phyloP scores from a whole-genome alignment of 108 stramenopile species.

The Fragilaria radians region DNA sequence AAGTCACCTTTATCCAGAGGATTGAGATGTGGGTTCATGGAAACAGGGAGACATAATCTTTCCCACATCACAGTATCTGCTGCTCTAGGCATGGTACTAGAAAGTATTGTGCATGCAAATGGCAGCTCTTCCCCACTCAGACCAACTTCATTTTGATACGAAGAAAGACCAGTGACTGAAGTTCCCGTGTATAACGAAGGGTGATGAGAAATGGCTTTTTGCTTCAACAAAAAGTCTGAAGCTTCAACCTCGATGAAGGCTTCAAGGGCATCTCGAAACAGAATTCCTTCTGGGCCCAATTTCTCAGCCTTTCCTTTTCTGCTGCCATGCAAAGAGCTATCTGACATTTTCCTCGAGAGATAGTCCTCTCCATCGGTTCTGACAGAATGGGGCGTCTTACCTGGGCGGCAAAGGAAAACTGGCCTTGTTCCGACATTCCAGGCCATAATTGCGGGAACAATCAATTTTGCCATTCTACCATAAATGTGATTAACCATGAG shows the following conservation, averaged over 20 bases:
- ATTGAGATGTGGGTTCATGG: slow-evolving; percentile 39
- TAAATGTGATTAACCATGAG: slow-evolving; percentile 69
- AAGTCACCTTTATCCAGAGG: slow-evolving; percentile 91
- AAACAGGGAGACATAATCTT: slow-evolving; percentile 18
- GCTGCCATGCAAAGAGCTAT: slow-evolving; percentile 6
- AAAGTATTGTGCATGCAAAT: slow-evolving; percentile 59
- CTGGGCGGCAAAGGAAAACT: slow-evolving; percentile 75
- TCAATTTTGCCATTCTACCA: slow-evolving; percentile 81
- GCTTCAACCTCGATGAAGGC: slow-evolving; percentile 60
- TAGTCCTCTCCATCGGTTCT: slow-evolving; percentile 39
- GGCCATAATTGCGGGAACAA: slow-evolving; percentile 86
- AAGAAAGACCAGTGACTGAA: slow-evolving; percentile 52
- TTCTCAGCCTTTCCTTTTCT: slow-evolving; percentile 47
- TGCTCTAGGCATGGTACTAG: slow-evolving; percentile 82
- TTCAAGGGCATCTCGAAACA: slow-evolving; percentile 63
- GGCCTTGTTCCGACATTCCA: slow-evolving; percentile 89
- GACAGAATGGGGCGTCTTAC: slow-evolving; percentile 60
- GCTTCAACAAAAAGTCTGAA: slow-evolving; percentile 46
- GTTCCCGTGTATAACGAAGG: slow-evolving; percentile 44
- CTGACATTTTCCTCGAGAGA: slow-evolving; percentile 7
- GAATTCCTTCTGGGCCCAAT: slow-evolving; percentile 52
- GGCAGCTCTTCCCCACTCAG: slow-evolving; percentile 24
- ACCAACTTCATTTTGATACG: background rate
- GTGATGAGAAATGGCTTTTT: slow-evolving; percentile 19
- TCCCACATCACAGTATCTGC: slow-evolving; percentile 69